Evolutionary conservation across 345 rosid species (phyloP).

Genomic region (Corchorus capsularis): DNA sequence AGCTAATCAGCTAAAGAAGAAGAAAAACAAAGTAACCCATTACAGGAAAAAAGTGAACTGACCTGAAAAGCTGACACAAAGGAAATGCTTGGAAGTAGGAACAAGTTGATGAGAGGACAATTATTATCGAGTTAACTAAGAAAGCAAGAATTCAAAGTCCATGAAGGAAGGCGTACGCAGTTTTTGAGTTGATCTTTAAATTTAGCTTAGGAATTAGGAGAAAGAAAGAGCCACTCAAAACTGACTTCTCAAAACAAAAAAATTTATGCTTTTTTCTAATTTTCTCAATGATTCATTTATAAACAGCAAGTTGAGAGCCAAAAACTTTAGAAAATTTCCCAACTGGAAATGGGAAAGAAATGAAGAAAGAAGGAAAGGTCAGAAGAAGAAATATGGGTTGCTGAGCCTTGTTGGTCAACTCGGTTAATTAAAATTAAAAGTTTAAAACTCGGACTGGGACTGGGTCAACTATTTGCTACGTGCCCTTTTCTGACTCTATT

Average conservation of each 20-base stretch:
- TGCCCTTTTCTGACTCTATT: not conserved
- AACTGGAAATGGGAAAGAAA: not conserved
- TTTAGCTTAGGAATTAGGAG: not conserved
- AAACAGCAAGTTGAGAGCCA: not conserved
- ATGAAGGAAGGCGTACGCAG: constrained; percentile 9
- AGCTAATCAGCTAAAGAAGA: not conserved
- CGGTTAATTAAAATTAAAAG: not conserved
- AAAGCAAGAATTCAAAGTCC: constrained; percentile 23
- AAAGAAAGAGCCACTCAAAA: not conserved
- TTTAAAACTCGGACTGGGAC: not conserved
- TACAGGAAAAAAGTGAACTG: not conserved
- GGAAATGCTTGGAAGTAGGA: not conserved
- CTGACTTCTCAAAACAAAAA: not conserved
- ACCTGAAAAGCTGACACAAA: constrained; percentile 15
- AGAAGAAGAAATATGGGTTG: too few relatives aligned
- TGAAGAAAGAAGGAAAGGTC: not conserved
- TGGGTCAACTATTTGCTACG: not conserved
- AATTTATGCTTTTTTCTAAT: not conserved
- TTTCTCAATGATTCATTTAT: not conserved
- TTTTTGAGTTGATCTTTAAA: not conserved
- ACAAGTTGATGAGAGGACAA: not conserved
- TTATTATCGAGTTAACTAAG: not conserved
- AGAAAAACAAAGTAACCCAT: not conserved
- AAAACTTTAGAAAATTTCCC: not conserved
- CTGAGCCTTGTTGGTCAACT: not conserved